Conservation (phyloP, 2,329 filamentous ascomycete species). For the Tolypocladium nubicola region DNA sequence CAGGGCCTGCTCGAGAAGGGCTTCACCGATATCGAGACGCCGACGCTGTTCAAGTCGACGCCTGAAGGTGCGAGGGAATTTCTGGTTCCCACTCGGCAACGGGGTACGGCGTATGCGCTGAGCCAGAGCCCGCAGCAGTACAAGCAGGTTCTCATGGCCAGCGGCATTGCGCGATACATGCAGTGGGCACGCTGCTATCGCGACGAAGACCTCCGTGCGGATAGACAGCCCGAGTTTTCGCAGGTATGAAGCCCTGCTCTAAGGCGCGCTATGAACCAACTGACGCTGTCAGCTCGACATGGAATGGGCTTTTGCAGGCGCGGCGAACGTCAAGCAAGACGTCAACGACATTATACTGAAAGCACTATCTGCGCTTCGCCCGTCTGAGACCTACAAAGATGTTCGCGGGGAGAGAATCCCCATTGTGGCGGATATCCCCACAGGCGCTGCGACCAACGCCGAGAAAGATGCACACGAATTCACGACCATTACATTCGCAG, state of each 20-base stretch:
- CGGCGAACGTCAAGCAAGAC: conserved; percentile 19
- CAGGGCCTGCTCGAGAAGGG: conserved; percentile 42
- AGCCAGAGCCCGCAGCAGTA: conserved; percentile 98
- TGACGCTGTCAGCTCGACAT: conserved; percentile 59
- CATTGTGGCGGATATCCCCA: conserved; percentile 14
- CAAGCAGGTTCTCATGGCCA: conserved; percentile 95
- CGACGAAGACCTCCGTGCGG: conserved; percentile 85
- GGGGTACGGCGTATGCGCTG: conserved; percentile 74
- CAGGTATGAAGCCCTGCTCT: conserved; percentile 40
- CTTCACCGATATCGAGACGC: conserved; percentile 81
- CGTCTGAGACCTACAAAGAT: conserved; percentile 50
- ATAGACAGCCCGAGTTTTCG: conserved; percentile 93
- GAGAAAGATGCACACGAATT: conserved; percentile 19
- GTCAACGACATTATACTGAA: conserved; percentile 23
- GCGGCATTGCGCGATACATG: conserved; percentile 72
- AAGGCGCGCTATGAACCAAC: not conserved
- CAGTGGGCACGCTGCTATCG: conserved; percentile 93
- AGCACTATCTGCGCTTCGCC: conserved; percentile 15
- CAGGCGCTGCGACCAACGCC: conserved; percentile 2
- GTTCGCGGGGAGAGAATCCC: conserved; percentile 29
- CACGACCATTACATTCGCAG: conserved; percentile 23
- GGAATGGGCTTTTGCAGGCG: conserved; percentile 79
- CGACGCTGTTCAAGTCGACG: conserved; percentile 92
- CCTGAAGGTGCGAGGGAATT: conserved; percentile 94
- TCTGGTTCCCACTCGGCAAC: conserved; percentile 72